A percentile compares a stretch with the other conserved stretches of the same genome.
phyloP scores from a whole-genome alignment of 768 basidiomycete genomes.

The Hirschioporus abietinus region DNA sequence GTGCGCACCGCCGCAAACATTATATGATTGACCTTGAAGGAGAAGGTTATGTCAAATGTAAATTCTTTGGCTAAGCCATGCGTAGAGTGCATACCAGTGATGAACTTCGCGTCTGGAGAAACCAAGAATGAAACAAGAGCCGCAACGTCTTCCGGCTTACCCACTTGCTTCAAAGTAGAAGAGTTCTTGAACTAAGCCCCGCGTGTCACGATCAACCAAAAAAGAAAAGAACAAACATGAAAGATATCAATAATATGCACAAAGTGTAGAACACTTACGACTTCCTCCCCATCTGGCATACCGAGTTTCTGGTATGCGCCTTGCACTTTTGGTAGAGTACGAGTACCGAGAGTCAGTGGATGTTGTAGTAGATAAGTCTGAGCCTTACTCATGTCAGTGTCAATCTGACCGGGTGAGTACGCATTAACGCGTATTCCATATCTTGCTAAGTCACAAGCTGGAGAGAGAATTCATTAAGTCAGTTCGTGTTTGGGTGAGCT shows the following conservation, averaged over 20 bases:
- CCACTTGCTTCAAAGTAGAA: constrained; percentile 6
- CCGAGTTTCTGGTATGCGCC: neutral
- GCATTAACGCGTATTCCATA: constrained; percentile 23
- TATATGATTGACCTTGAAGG: neutral
- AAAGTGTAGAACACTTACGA: neutral
- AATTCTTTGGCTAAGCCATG: no score
- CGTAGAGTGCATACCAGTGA: constrained; percentile 22
- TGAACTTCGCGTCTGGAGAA: constrained; percentile 27
- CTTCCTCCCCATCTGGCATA: neutral
- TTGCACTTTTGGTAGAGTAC: neutral
- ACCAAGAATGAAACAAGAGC: constrained; percentile 28
- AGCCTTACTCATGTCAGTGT: neutral
- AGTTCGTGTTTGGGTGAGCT: neutral
- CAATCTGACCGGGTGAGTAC: constrained; percentile 19
- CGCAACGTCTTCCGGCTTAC: constrained; percentile 29
- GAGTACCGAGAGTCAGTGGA: no score
- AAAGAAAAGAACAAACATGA: neutral
- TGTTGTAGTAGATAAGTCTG: no score
- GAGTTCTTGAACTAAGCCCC: neutral
- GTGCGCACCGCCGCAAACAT: neutral
- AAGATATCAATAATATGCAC: neutral
- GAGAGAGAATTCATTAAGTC: no score
- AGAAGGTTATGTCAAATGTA: no score
- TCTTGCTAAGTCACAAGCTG: constrained; percentile 20
- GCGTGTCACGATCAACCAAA: neutral